These are phyloP conservation scores for Tuber microsphaerosporum DNA, from an alignment of 495 filamentous ascomycete species.

Conservation along the genomic window DNA sequence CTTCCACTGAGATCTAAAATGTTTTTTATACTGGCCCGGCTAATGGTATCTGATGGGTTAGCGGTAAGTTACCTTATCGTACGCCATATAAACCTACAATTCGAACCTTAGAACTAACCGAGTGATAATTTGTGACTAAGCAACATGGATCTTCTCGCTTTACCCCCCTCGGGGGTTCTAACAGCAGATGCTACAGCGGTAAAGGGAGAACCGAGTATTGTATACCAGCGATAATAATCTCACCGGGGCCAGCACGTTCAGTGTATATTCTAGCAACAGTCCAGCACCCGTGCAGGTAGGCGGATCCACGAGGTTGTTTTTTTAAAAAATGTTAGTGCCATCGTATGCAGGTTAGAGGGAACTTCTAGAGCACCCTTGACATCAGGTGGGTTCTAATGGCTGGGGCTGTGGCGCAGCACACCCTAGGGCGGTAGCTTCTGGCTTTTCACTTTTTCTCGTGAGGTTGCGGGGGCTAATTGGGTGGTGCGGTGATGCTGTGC, in stretches of 20 bases:
- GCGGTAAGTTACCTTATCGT: background rate
- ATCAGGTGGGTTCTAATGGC: no score
- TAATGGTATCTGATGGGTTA: background rate
- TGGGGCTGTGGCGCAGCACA: no score
- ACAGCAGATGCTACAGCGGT: background rate
- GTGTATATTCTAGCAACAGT: background rate
- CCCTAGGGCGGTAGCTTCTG: no score
- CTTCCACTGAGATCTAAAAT: background rate
- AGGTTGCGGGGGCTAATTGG: no score
- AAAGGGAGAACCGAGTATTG: background rate
- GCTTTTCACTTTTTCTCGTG: no score
- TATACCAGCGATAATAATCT: background rate
- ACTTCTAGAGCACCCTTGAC: no score
- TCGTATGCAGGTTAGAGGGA: no score
- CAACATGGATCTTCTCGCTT: background rate
- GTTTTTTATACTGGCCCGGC: background rate
- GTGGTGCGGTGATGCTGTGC: no score
- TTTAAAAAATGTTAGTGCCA: no score
- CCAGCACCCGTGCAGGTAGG: no score
- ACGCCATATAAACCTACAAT: background rate
- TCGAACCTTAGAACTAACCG: background rate
- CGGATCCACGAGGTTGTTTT: no score
- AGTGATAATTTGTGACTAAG: background rate
- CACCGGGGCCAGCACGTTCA: background rate
- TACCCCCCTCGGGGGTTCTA: background rate